These are phyloP conservation scores for Colletotrichum siamense DNA, from an alignment of 2,329 filamentous ascomycete species.

Conservation along the genomic window DNA sequence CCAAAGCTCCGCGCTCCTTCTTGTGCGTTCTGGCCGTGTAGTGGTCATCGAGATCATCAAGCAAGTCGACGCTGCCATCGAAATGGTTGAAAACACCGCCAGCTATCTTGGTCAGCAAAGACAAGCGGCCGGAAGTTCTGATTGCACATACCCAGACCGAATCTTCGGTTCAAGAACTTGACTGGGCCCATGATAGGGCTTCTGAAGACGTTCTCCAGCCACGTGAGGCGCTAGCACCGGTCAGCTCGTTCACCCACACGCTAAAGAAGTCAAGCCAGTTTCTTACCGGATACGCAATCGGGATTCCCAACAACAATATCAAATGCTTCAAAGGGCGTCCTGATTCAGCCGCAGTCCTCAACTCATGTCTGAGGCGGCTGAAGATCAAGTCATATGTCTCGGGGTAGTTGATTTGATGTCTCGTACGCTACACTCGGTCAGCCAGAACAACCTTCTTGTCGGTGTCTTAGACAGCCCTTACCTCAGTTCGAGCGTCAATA, in stretches of 20 bases:
- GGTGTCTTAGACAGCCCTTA: conserved; percentile 31
- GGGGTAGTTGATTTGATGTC: conserved; percentile 93
- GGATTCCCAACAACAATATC: conserved; percentile 85
- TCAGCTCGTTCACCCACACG: conserved; percentile 5
- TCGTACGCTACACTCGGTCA: conserved; percentile 65
- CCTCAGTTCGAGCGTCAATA: conserved; percentile 91
- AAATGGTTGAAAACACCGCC: conserved; percentile 93
- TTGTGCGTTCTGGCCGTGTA: conserved; percentile 95
- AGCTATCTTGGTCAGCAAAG: conserved; percentile 43
- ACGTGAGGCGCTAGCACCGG: conserved; percentile 75
- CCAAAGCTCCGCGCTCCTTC: conserved; percentile 78
- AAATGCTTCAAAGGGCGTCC: conserved; percentile 87
- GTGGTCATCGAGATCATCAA: conserved; percentile 94
- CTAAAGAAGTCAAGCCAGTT: conserved; percentile 36
- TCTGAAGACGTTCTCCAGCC: conserved; percentile 90
- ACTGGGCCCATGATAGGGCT: conserved; percentile 89
- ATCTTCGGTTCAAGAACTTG: conserved; percentile 88
- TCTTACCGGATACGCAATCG: conserved; percentile 79
- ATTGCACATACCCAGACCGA: conserved; percentile 67
- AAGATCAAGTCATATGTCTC: conserved; percentile 90
- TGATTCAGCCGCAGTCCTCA: conserved; percentile 67
- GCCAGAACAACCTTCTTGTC: background rate
- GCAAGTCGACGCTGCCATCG: conserved; percentile 89
- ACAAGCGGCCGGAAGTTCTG: background rate
- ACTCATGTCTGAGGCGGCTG: conserved; percentile 74